Evolutionary conservation across 352 stramenopile species (phyloP), one percentile per base, ranked within the genome.

Genomic region (Halophytophthora batemanensis): DNA sequence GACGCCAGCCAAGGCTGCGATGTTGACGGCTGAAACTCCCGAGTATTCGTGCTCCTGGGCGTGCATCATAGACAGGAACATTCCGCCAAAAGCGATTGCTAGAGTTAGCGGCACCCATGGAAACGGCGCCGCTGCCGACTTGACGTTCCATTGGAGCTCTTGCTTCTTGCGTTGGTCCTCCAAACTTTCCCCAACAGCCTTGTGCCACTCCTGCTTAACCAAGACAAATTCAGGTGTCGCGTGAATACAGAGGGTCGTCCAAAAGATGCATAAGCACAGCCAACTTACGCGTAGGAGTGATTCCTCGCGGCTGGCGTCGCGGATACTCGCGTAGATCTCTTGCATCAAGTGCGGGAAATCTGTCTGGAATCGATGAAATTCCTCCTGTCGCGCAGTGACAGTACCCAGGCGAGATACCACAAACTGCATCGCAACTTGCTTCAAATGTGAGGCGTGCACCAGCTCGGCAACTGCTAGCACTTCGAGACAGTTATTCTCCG

Each of bases 401-500:
- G 49, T 21, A 23, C 61, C 51, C 7, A 81, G 49, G 58, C 81
- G 52, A 0, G 42, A 44, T 37, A 71, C 53, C 8, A 77, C 34
- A 18, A 77, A 76, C 13, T 35, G 15, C 59, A 76, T 53, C 2
- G 69, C 69, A n/a, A 73, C 50, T 10, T 86, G 68, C 45, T 83
- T 82, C 11, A 93, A 54, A 47, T 88, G 64, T 21, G 64, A 18
- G 0, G 82, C 77, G 31, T 75, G 57, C 14, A 87, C 70, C 5
- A 83, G 38, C 25, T 93, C 79, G 2, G 82, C 73, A 19, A 88
- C 63, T 11, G 74, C 69, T 7, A 92, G 59, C 21, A 87, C 66
- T 31, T 85, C 75, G 19, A 88, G 59, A 34, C 77, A 86, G 29
- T 86, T 93, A 17, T 10, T 36, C 2, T 41, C 11, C 0, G 64